A percentile compares a stretch with the other conserved stretches of the same genome.
phyloP scores from a whole-genome alignment of 2,329 filamentous ascomycete genomes.

The Aspergillus quadricinctus region DNA sequence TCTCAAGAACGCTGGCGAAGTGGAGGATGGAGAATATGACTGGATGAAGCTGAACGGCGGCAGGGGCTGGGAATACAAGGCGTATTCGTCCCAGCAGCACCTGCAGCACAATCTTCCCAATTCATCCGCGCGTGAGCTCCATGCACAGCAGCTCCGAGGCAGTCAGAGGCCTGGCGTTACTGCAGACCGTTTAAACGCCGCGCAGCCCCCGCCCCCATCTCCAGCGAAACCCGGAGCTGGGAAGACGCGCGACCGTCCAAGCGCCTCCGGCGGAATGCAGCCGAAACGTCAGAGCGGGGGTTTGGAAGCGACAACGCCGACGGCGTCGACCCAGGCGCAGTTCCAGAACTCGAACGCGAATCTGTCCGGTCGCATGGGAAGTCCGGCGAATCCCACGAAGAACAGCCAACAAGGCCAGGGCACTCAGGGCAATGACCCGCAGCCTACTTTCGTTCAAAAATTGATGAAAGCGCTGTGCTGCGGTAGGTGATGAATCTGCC shows the following conservation, averaged over 20 bases:
- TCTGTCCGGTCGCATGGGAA: slow-evolving; percentile 61
- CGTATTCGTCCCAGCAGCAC: slow-evolving; percentile 66
- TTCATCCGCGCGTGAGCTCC: slow-evolving; percentile 78
- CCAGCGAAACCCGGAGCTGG: slow-evolving; percentile 73
- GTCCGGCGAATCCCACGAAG: slow-evolving; percentile 54
- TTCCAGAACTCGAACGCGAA: slow-evolving; percentile 95
- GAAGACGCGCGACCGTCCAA: slow-evolving; percentile 70
- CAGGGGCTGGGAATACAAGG: slow-evolving; percentile 85
- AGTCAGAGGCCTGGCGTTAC: slow-evolving; percentile 62
- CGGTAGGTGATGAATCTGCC: slow-evolving; percentile 48
- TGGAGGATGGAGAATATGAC: slow-evolving; percentile 98
- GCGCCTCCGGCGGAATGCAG: slow-evolving; percentile 67
- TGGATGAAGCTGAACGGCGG: slow-evolving; percentile 98
- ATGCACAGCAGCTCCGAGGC: slow-evolving; percentile 61
- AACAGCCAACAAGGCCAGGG: slow-evolving; percentile 53
- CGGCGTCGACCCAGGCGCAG: slow-evolving; percentile 89
- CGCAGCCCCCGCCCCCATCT: slow-evolving; percentile 82
- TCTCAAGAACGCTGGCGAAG: slow-evolving; percentile 86
- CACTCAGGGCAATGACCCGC: slow-evolving; percentile 61
- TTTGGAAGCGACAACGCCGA: slow-evolving; percentile 71
- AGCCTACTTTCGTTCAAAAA: slow-evolving; percentile 83
- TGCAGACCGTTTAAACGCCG: slow-evolving; percentile 86
- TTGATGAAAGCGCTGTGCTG: slow-evolving; percentile 91
- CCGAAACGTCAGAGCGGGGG: slow-evolving; percentile 67
- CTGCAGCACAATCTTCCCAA: slow-evolving; percentile 76